Conservation (phyloP, 768 basidiomycete genomes). For the Pleurotus citrinopileatus region DNA sequence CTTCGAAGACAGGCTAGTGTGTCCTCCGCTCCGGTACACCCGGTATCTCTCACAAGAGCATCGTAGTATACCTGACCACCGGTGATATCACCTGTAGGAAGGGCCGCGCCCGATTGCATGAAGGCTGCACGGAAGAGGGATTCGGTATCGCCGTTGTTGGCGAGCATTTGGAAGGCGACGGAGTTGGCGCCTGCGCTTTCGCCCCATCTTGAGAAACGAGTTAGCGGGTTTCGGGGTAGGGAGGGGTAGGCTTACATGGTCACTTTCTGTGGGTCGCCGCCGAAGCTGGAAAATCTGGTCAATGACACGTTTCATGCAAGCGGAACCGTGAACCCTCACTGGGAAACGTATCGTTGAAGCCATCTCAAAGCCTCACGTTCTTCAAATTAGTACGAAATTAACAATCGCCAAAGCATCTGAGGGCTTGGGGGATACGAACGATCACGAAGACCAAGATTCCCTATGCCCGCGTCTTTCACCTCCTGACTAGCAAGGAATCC, state of each 20-base stretch:
- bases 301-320: too few relatives aligned
- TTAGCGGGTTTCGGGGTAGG: background rate
- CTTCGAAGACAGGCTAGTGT: conserved; percentile 23
- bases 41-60: conserved; percentile 18
- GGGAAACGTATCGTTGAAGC: conserved; percentile 48
- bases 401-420: too few relatives aligned
- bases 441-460: conserved; percentile 44
- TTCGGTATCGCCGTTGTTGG: conserved; percentile 40
- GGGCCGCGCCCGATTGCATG: conserved; percentile 49
- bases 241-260: conserved; percentile 34
- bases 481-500: conserved; percentile 30
- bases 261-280: conserved; percentile 54
- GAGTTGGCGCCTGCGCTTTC: conserved; percentile 58
- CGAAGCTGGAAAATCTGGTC: conserved; percentile 34
- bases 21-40: conserved; percentile 17
- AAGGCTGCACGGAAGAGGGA: conserved; percentile 48
- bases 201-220: conserved; percentile 37
- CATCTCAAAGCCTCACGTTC: conserved; percentile 39
- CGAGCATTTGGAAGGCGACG: conserved; percentile 46
- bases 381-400: too few relatives aligned
- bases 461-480: conserved; percentile 24
- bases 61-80: conserved; percentile 29
- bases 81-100: conserved; percentile 41
- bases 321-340: too few relatives aligned
- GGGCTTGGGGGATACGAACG: conserved; percentile 19